phyloP scores from a whole-genome alignment of 2,329 filamentous ascomycete species.

The Rhynchosporium secalis region DNA sequence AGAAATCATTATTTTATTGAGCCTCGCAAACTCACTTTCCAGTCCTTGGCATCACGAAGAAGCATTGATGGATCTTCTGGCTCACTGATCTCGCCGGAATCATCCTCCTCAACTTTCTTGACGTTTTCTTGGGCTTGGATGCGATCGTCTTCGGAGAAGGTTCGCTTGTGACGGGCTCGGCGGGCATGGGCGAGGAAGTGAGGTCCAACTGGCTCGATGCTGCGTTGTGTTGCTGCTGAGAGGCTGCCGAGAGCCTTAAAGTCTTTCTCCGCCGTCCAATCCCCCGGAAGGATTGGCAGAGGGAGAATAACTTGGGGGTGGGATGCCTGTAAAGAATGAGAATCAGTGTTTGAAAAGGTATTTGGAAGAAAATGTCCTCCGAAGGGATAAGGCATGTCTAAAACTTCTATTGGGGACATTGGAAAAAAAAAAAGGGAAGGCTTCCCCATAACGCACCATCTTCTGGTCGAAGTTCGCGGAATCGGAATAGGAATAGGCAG shows the following conservation, averaged over 20 bases:
- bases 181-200: slow-evolving; percentile 98
- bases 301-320: slow-evolving; percentile 52
- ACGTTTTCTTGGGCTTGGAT: slow-evolving; percentile 94
- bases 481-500: too few species aligned
- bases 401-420: too few species aligned
- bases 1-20: slow-evolving; percentile 9
- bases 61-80: slow-evolving; percentile 91
- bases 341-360: too few species aligned
- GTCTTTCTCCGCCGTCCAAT: slow-evolving; percentile 86
- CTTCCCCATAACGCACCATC: too few species aligned
- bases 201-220: slow-evolving; percentile 92
- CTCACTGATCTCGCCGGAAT: slow-evolving; percentile 90
- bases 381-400: too few species aligned
- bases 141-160: slow-evolving; percentile 97
- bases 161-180: slow-evolving; percentile 92
- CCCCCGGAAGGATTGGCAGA: slow-evolving; percentile 74
- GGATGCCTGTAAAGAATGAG: neutral
- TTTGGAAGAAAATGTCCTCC: too few species aligned
- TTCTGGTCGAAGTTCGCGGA: too few species aligned
- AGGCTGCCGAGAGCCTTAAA: slow-evolving; percentile 83
- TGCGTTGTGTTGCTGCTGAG: slow-evolving; percentile 76
- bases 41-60: slow-evolving; percentile 93
- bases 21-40: slow-evolving; percentile 70
- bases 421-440: too few species aligned
- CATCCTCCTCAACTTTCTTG: slow-evolving; percentile 92